Conservation (phyloP, 2,329 filamentous ascomycete species). For the Sclerotinia minor region DNA sequence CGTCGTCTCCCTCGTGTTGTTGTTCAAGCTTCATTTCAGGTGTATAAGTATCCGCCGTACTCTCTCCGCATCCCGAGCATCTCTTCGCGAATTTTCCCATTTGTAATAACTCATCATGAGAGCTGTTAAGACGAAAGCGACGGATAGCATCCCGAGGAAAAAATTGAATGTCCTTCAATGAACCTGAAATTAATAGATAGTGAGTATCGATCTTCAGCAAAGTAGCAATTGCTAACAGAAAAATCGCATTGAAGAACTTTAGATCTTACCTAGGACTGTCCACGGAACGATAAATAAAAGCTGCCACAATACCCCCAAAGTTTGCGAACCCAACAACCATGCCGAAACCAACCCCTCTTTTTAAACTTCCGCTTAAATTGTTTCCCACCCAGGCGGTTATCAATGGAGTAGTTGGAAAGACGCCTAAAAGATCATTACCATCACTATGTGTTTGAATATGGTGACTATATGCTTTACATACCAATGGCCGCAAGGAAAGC, state of each 20-base stretch:
- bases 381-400: conserved; percentile 85
- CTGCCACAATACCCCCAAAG: conserved; percentile 67
- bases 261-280: conserved; percentile 42
- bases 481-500: conserved; percentile 75
- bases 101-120: conserved; percentile 60
- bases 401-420: conserved; percentile 81
- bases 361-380: conserved; percentile 88
- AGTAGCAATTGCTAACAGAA: background rate
- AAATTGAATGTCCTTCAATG: conserved; percentile 48
- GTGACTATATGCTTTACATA: conserved; percentile 36
- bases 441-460: background rate
- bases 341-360: conserved; percentile 81
- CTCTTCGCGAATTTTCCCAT: conserved; percentile 56
- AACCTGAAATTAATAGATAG: conserved; percentile 40
- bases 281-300: conserved; percentile 50
- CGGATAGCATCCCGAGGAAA: conserved; percentile 47
- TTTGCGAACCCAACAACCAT: conserved; percentile 92
- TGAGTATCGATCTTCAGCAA: background rate
- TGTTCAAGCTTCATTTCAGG: conserved; percentile 54
- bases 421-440: conserved; percentile 51
- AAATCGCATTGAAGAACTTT: conserved; percentile 27
- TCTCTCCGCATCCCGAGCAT: conserved; percentile 42
- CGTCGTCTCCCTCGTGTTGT: conserved; percentile 57
- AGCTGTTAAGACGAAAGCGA: conserved; percentile 52
- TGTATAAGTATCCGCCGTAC: conserved; percentile 51